These are phyloP conservation scores for Coniochaeta sp. DNA, from an alignment of 2,329 filamentous ascomycete genomes.

Conservation along the genomic window DNA sequence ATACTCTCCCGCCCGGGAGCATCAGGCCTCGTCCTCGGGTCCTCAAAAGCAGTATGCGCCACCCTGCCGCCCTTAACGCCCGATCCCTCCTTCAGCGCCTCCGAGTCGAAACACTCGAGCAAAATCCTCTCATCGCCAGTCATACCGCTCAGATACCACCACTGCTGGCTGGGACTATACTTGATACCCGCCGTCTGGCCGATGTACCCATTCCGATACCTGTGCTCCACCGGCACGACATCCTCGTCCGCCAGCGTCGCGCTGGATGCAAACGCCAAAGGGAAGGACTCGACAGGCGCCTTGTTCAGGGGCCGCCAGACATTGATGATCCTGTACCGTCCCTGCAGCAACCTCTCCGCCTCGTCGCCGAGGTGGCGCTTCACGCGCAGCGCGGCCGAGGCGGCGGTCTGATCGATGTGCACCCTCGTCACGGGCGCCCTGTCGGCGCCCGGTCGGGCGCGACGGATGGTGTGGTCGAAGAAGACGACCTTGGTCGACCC, in stretches of 20 bases:
- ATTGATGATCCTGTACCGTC: conserved; percentile 77
- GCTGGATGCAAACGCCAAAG: conserved; percentile 62
- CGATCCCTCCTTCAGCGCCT: conserved; percentile 39
- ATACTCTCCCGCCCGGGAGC: conserved; percentile 77
- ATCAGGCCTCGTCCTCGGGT: conserved; percentile 62
- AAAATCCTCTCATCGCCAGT: conserved; percentile 62
- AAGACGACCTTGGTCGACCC: conserved; percentile 60
- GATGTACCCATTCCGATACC: conserved; percentile 58
- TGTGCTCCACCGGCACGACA: conserved; percentile 64
- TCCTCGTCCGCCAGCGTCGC: conserved; percentile 53
- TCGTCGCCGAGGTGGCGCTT: conserved; percentile 57
- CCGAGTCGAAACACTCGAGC: conserved; percentile 72
- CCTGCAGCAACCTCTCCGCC: conserved; percentile 56
- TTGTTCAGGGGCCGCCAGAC: conserved; percentile 66
- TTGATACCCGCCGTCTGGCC: conserved; percentile 69
- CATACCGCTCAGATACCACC: conserved; percentile 79
- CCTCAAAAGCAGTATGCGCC: conserved; percentile 73
- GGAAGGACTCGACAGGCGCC: conserved; percentile 55
- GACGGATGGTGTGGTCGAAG: conserved; percentile 87
- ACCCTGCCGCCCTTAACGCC: conserved; percentile 45
- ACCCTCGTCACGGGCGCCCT: conserved; percentile 64
- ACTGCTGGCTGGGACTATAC: conserved; percentile 55
- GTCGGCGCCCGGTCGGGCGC: conserved; percentile 46
- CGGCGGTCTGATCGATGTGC: conserved; percentile 76
- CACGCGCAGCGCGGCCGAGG: conserved; percentile 60